phyloP scores from a whole-genome alignment of 2,329 filamentous ascomycete genomes.

The Clonostachys rosea region DNA sequence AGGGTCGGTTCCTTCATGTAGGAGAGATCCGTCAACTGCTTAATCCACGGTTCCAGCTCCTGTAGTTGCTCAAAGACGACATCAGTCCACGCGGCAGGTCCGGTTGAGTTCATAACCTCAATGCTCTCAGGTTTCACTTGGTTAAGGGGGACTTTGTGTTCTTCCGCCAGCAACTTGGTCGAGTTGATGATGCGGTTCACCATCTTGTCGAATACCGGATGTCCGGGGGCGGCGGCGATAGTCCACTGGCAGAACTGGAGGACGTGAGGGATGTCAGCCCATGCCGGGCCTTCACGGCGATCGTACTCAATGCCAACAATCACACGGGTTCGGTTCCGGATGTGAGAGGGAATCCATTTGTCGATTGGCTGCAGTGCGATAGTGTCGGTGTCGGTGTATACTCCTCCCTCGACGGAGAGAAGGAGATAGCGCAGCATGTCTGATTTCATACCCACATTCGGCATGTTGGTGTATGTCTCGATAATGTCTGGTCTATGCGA shows the following conservation, averaged over 20 bases:
- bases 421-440: conserved; percentile 17
- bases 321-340: conserved; percentile 10
- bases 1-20: conserved; percentile 6
- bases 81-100: conserved; percentile 22
- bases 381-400: conserved; percentile 32
- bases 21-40: conserved; percentile 1
- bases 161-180: conserved; percentile 8
- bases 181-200: conserved; percentile 11
- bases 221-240: conserved; percentile 20
- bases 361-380: conserved; percentile 46
- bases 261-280: conserved; percentile 16
- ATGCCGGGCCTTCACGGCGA: conserved; percentile 11
- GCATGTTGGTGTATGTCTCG: conserved; percentile 1
- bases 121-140: conserved; percentile 12
- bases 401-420: conserved; percentile 21
- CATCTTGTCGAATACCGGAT: conserved; percentile 19
- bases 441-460: conserved; percentile 17
- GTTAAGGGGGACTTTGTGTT: not conserved
- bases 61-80: conserved; percentile 18
- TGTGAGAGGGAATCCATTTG: conserved; percentile 11
- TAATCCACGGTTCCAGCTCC: conserved; percentile 9
- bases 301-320: conserved; percentile 23
- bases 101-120: conserved; percentile 22
- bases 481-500: conserved; percentile 8
- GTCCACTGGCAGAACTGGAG: conserved; percentile 26